These are phyloP conservation scores for Adiantum capillusveneris DNA, from an alignment of 75 land plant genomes.

Conservation along the genomic window DNA sequence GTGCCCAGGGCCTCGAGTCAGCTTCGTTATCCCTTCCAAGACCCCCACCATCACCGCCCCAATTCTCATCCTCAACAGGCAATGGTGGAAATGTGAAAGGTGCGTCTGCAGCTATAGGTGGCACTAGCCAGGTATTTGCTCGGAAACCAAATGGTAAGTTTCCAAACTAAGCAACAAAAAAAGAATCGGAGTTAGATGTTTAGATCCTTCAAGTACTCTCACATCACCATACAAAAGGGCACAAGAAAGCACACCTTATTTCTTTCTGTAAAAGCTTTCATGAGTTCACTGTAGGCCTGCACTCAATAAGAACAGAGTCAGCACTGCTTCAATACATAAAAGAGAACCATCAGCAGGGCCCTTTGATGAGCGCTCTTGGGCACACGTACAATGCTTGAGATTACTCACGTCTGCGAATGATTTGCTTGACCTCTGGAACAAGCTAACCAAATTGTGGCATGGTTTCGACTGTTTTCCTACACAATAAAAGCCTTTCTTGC, in stretches of 20 bases:
- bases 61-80: constrained; percentile 71
- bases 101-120: constrained; percentile 59
- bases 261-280: constrained; percentile 78
- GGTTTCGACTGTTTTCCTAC: constrained; percentile 50
- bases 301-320: too few species aligned
- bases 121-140: constrained; percentile 91
- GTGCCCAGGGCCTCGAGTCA: constrained; percentile 46
- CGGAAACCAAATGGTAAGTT: constrained; percentile 86
- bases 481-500: constrained; percentile 60
- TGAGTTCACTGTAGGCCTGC: constrained; percentile 77
- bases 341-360: too few species aligned
- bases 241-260: constrained; percentile 49
- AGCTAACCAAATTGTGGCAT: constrained; percentile 55
- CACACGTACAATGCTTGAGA: too few species aligned
- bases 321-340: too few species aligned
- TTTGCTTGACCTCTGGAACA: constrained; percentile 59
- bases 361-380: too few species aligned
- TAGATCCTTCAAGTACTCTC: not conserved
- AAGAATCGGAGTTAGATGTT: too few species aligned
- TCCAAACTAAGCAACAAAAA: constrained; percentile 57
- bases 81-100: constrained; percentile 61
- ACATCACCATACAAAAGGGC: too few species aligned
- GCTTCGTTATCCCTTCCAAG: constrained; percentile 35
- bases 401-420: constrained; percentile 72
- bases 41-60: constrained; percentile 91